Conservation (phyloP, 805 yeast species). For the Saturnispora diversa region DNA sequence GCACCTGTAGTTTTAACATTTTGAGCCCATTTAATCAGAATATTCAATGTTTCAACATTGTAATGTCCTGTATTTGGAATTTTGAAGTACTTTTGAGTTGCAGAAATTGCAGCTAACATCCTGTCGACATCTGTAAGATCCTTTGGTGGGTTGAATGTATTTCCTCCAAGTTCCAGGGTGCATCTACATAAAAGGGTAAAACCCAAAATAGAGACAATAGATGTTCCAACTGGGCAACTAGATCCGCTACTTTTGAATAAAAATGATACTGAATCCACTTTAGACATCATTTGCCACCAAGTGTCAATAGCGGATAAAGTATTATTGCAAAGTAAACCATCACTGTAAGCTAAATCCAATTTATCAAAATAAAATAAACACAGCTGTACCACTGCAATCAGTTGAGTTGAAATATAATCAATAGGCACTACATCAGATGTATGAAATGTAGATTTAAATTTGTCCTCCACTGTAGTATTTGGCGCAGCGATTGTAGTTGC, state of each 20-base stretch:
- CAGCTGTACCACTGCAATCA: constrained; percentile 68
- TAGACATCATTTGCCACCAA: constrained; percentile 64
- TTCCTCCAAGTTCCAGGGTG: constrained; percentile 51
- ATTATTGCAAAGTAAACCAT: constrained; percentile 74
- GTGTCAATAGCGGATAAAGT: constrained; percentile 62
- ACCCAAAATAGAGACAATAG: constrained; percentile 77
- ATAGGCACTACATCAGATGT: constrained; percentile 48
- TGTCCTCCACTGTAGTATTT: constrained; percentile 70
- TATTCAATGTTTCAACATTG: constrained; percentile 21
- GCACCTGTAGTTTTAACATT: constrained; percentile 29
- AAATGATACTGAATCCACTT: constrained; percentile 28
- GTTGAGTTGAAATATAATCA: constrained; percentile 60
- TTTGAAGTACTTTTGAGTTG: constrained; percentile 53
- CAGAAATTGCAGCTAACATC: constrained; percentile 58
- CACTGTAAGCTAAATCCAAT: constrained; percentile 60
- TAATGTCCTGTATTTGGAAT: constrained; percentile 16
- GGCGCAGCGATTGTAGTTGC: constrained; percentile 64
- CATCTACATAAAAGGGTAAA: constrained; percentile 59
- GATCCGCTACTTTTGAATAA: constrained; percentile 20
- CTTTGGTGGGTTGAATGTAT: constrained; percentile 49
- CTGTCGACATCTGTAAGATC: constrained; percentile 77
- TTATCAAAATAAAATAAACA: constrained; percentile 71
- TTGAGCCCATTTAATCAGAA: constrained; percentile 19
- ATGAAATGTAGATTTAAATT: constrained; percentile 67
- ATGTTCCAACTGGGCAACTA: constrained; percentile 26